Evolutionary conservation across 805 yeast species (phyloP).

Genomic region (Candida alai): DNA sequence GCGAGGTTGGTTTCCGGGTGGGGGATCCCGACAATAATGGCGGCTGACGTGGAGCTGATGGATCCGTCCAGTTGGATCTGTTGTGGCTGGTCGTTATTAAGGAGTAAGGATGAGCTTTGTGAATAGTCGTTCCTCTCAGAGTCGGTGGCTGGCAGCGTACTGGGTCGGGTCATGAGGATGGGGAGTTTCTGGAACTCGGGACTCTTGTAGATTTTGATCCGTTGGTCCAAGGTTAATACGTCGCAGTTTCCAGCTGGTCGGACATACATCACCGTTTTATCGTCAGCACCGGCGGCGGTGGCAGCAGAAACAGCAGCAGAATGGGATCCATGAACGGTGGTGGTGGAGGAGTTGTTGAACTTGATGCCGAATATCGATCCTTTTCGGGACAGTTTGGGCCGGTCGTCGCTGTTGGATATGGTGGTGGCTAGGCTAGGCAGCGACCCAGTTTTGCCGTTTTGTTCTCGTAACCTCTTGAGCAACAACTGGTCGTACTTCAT

Average conservation of each 20-base stretch:
- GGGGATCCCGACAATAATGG: slow-evolving; percentile 39
- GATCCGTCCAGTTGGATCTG: slow-evolving; percentile 18
- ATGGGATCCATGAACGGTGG: no score
- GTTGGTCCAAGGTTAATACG: slow-evolving; percentile 31
- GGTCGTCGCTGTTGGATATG: slow-evolving; percentile 5
- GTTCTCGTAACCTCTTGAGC: slow-evolving; percentile 32
- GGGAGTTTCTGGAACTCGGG: slow-evolving; percentile 29
- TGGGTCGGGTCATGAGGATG: slow-evolving; percentile 36
- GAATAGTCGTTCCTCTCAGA: slow-evolving; percentile 24
- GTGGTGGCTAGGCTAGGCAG: no score
- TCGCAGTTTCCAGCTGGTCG: slow-evolving; percentile 30
- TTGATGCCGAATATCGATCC: slow-evolving; percentile 39
- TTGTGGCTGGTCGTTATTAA: slow-evolving; percentile 17
- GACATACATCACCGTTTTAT: slow-evolving; percentile 13
- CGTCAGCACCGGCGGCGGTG: slow-evolving; percentile 5
- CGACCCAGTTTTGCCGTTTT: slow-evolving; percentile 8
- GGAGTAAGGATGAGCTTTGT: slow-evolving; percentile 32
- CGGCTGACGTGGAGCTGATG: slow-evolving; percentile 25
- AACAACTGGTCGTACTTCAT: slow-evolving; percentile 38
- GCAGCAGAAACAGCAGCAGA: slow-evolving; percentile 2
- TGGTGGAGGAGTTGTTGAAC: slow-evolving; percentile 21
- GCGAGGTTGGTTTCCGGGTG: slow-evolving; percentile 32
- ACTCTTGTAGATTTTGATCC: slow-evolving; percentile 24
- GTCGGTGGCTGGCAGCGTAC: slow-evolving; percentile 14
- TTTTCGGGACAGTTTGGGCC: slow-evolving; percentile 20